Evolutionary conservation across 495 filamentous ascomycete species (phyloP).

Genomic region (Aeminium ludgeri): DNA sequence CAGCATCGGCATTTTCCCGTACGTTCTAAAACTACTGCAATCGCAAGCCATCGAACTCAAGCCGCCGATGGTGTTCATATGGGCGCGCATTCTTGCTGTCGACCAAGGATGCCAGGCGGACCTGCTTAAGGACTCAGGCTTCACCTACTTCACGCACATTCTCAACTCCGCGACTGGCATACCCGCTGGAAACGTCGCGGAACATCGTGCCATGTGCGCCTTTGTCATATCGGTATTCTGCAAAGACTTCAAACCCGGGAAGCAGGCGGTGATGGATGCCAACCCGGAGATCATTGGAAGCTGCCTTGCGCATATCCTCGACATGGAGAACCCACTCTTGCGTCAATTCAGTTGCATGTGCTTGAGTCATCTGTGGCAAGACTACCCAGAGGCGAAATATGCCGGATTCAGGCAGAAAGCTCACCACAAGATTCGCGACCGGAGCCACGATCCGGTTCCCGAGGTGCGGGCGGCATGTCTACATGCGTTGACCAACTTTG

Average conservation of each 20-base stretch:
- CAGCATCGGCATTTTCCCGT: conserved; percentile 96
- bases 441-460: conserved; percentile 77
- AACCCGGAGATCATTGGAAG: conserved; percentile 71
- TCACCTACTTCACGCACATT: conserved; percentile 87
- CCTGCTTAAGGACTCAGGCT: conserved; percentile 74
- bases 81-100: conserved; percentile 91
- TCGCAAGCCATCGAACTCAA: conserved; percentile 90
- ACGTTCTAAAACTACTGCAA: conserved; percentile 88
- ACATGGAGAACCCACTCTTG: conserved; percentile 71
- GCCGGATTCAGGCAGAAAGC: conserved; percentile 71
- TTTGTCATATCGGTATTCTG: conserved; percentile 96
- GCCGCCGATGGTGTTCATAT: conserved; percentile 99
- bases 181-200: conserved; percentile 46
- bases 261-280: conserved; percentile 54
- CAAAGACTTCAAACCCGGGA: conserved; percentile 77
- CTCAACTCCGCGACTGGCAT: conserved; percentile 62
- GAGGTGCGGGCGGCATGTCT: conserved; percentile 90
- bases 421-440: conserved; percentile 55
- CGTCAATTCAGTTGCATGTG: conserved; percentile 95
- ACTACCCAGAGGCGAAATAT: conserved; percentile 86
- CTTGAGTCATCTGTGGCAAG: conserved; percentile 85
- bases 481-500: conserved; percentile 79
- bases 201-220: conserved; percentile 97
- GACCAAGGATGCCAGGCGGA: conserved; percentile 85
- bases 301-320: conserved; percentile 59